A percentile compares a stretch with the other conserved stretches of the same genome.
phyloP scores from a whole-genome alignment of 202 grass and related monocot genomes.

The Thinopyrum obtusiflorum region DNA sequence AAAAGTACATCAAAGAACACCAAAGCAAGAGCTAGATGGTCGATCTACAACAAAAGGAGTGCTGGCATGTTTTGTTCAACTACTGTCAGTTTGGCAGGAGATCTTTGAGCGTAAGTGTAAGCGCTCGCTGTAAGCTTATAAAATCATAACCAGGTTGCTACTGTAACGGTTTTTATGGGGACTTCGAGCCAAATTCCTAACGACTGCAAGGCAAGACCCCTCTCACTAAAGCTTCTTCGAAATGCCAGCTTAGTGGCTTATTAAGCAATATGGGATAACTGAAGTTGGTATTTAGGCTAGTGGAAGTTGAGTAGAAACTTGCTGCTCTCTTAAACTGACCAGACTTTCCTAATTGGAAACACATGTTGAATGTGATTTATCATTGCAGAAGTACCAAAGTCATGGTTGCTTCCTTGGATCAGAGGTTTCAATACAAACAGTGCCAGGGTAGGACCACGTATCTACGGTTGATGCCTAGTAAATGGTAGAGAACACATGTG shows the following conservation, averaged over 20 bases:
- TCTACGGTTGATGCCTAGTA: slow-evolving; percentile 7
- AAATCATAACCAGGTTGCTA: not conserved
- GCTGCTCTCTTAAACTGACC: slow-evolving; percentile 25
- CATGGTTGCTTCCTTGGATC: slow-evolving; percentile 17
- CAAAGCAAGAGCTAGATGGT: not conserved
- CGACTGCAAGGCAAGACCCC: not conserved
- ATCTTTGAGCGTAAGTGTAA: not conserved
- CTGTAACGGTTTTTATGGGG: not conserved
- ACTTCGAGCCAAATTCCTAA: not conserved
- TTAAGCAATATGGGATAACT: slow-evolving; percentile 15
- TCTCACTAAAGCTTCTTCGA: not conserved
- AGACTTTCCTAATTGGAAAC: slow-evolving; percentile 3
- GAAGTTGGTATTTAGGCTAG: slow-evolving; percentile 10
- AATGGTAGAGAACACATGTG: slow-evolving; percentile 4
- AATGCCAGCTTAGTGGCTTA: slow-evolving; percentile 20
- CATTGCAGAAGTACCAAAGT: slow-evolving; percentile 41
- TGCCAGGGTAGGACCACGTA: slow-evolving; percentile 37
- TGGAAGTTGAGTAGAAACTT: slow-evolving; percentile 28
- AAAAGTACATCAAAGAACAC: slow-evolving; percentile 19
- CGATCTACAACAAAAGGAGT: not conserved
- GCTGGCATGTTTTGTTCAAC: not conserved
- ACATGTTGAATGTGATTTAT: slow-evolving; percentile 42
- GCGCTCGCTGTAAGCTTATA: not conserved
- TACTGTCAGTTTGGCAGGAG: slow-evolving; percentile 7
- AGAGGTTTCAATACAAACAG: slow-evolving; percentile 36